Evolutionary conservation across 768 basidiomycete genomes (phyloP).

Genomic region (Xanthoconium stramineum): DNA sequence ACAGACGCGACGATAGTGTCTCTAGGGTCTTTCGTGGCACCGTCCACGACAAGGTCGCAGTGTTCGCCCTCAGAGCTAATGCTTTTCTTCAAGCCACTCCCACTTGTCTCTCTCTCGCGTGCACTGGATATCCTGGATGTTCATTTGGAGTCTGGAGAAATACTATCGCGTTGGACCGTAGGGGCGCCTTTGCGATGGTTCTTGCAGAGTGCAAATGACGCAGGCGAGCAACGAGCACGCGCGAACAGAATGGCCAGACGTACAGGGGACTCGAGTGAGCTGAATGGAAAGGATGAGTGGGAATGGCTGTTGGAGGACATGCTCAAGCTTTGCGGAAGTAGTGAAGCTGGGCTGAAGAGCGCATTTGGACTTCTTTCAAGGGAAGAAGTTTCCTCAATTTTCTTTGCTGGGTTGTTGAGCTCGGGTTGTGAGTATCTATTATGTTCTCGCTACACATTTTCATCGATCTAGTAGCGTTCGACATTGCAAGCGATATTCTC

Average conservation of each 20-base stretch:
- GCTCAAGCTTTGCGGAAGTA: slow-evolving; percentile 69
- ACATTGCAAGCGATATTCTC: slow-evolving; percentile 63
- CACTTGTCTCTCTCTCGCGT: slow-evolving; percentile 68
- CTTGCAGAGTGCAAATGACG: slow-evolving; percentile 67
- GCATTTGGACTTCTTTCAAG: slow-evolving; percentile 76
- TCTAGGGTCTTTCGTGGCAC: slow-evolving; percentile 75
- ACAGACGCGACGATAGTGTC: slow-evolving; percentile 81
- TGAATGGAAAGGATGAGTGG: slow-evolving; percentile 74
- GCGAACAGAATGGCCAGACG: slow-evolving; percentile 83
- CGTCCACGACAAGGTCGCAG: slow-evolving; percentile 56
- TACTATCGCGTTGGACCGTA: slow-evolving; percentile 83
- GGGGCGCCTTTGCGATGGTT: slow-evolving; percentile 88
- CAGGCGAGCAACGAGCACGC: slow-evolving; percentile 72
- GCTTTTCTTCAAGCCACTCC: slow-evolving; percentile 79
- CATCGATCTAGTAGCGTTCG: slow-evolving; percentile 47
- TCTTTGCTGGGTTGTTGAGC: slow-evolving; percentile 81
- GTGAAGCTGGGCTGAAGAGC: slow-evolving; percentile 60
- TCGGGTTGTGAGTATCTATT: slow-evolving; percentile 71
- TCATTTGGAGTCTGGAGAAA: slow-evolving; percentile 92
- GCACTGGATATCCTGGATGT: slow-evolving; percentile 90
- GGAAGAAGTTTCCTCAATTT: slow-evolving; percentile 77
- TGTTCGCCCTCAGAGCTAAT: slow-evolving; percentile 69
- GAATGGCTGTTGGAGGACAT: slow-evolving; percentile 87
- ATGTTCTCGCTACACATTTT: slow-evolving; percentile 1
- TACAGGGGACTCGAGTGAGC: slow-evolving; percentile 53